These are phyloP conservation scores for Ganoderma multipileum DNA, from an alignment of 1,284 basidiomycete species.

Conservation along the genomic window DNA sequence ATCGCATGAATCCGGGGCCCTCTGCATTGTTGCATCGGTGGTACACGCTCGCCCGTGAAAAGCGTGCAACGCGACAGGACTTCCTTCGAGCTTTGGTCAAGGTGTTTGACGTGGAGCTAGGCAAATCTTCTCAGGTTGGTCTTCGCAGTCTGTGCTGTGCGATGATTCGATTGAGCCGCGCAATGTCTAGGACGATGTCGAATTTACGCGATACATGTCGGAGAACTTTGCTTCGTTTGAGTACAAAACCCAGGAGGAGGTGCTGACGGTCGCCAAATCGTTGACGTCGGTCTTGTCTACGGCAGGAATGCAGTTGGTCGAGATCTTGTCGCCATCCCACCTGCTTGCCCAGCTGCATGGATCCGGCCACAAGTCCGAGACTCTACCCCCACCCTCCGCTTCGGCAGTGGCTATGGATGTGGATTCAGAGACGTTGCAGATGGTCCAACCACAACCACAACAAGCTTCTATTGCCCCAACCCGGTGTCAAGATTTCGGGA, in stretches of 20 bases:
- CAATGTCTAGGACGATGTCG: slow-evolving; percentile 69
- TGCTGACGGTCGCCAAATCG: slow-evolving; percentile 83
- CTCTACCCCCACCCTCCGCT: not conserved
- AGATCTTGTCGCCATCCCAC: slow-evolving; percentile 71
- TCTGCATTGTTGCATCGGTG: slow-evolving; percentile 85
- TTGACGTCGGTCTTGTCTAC: slow-evolving; percentile 86
- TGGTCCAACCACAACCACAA: slow-evolving; percentile 8
- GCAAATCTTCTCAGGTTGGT: slow-evolving; percentile 55
- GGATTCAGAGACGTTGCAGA: slow-evolving; percentile 6
- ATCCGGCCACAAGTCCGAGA: slow-evolving; percentile 2
- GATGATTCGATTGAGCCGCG: not conserved
- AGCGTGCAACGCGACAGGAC: slow-evolving; percentile 83
- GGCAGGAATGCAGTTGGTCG: slow-evolving; percentile 82
- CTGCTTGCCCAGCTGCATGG: slow-evolving; percentile 67
- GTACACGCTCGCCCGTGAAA: slow-evolving; percentile 92
- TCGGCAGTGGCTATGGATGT: slow-evolving; percentile 21
- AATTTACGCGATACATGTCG: slow-evolving; percentile 89
- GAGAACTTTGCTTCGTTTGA: slow-evolving; percentile 94
- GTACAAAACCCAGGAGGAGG: slow-evolving; percentile 95
- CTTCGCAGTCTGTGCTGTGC: not conserved
- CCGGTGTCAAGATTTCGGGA: slow-evolving; percentile 46
- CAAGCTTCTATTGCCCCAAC: slow-evolving; percentile 18
- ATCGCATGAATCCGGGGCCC: slow-evolving; percentile 60
- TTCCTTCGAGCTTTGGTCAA: slow-evolving; percentile 87
- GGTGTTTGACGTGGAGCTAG: slow-evolving; percentile 73